Base-by-base conservation (phyloP, 371 early-diverging fungal genomes). In the Amoeboradix gromovi region DNA sequence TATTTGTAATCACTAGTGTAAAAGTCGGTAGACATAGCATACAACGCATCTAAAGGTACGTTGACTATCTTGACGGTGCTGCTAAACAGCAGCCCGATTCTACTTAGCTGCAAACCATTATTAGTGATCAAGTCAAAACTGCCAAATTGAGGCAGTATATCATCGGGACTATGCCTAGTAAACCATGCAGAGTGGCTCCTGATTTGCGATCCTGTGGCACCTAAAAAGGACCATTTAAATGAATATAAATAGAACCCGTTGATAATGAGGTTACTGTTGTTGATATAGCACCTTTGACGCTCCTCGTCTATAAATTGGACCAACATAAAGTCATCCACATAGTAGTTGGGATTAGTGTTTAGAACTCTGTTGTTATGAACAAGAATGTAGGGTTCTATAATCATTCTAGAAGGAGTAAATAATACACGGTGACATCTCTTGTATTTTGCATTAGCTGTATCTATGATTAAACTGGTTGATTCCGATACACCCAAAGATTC, bases 121-220 rank as follows among this genome's bases (percentile, higher is more conserved):
- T 66, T n/a, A 1, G 29, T 31, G n/a, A 17, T 28, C 16, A 30
- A 22, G 17, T 67, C 29, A 67, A 17, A 30, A 66, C 30, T 67
- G 1, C 76, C 74, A 0, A 67, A 28, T 0, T 74, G 74, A 22
- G 76, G 73, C 0, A 79, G 77, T 28, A 70, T 65, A 17, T 16
- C 29, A 12, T 29, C 30, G 30, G 17, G 29, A 30, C 27, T 68
- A 68, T 68, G 30, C 1, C 2, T 68, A 73, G 87, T 83, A 73
- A 87, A 87, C 88, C 87, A 89, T 17, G 84, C 84, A 28, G 79
- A 79, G 67, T 86, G 84, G 30, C 80, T 81, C 1, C 83, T 80
- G 30, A 89, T 72, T 70, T 87, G 87, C 12, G 81, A 30, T 0
- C 70, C 28, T 0, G 85, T 85, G 70, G 83, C 85, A 0, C 86